These are phyloP conservation scores for Podila epicladia DNA, from an alignment of 192 early-diverging fungal species.

Conservation along the genomic window DNA sequence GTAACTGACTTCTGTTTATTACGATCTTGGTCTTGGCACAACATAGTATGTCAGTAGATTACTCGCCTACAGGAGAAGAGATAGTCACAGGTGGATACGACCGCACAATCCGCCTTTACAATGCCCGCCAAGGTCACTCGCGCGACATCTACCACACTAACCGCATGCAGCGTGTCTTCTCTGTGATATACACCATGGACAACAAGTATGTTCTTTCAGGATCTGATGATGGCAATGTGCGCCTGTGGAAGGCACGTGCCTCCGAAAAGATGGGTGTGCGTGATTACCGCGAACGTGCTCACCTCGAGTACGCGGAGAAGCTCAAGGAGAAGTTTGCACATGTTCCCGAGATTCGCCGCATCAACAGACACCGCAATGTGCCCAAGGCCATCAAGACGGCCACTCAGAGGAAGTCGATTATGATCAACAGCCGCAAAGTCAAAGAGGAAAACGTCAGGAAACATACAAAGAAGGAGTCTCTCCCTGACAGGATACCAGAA, in stretches of 20 bases:
- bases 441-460: constrained; percentile 95
- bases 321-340: constrained; percentile 94
- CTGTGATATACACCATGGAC: constrained; percentile 94
- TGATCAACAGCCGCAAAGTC: constrained; percentile 79
- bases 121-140: constrained; percentile 79
- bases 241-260: constrained; percentile 97
- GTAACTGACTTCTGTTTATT: constrained; percentile 7
- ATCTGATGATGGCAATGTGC: constrained; percentile 97
- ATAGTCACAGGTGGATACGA: constrained; percentile 98
- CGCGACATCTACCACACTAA: constrained; percentile 98
- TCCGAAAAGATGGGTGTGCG: constrained; percentile 78
- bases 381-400: constrained; percentile 88
- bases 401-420: constrained; percentile 80
- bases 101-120: constrained; percentile 89
- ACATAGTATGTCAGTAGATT: constrained; percentile 90
- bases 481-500: constrained; percentile 70
- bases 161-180: constrained; percentile 98
- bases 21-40: background rate
- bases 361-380: constrained; percentile 86
- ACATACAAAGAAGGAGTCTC: constrained; percentile 73
- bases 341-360: constrained; percentile 89
- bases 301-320: constrained; percentile 84
- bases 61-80: constrained; percentile 96
- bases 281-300: constrained; percentile 79
- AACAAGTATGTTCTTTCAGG: constrained; percentile 94